phyloP scores from a whole-genome alignment of 2,329 filamentous ascomycete genomes.

The Capronia epimyces region DNA sequence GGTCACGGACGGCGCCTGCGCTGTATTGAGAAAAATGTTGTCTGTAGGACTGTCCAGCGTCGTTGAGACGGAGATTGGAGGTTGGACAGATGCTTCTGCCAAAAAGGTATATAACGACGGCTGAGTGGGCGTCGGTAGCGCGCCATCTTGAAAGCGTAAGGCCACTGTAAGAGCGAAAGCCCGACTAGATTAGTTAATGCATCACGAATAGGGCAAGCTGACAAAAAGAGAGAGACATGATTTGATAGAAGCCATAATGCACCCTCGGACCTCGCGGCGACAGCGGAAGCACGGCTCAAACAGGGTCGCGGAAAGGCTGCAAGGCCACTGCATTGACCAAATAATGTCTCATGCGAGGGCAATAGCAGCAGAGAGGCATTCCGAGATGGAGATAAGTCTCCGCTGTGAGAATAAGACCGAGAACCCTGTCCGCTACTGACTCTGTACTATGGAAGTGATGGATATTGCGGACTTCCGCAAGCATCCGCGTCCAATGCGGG shows the following conservation, averaged over 20 bases:
- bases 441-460: neutral
- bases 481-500: conserved; percentile 9
- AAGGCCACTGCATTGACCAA: conserved; percentile 15
- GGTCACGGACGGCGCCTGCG: conserved; percentile 4
- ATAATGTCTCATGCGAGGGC: conserved; percentile 10
- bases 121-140: conserved; percentile 17
- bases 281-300: conserved; percentile 5
- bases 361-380: neutral
- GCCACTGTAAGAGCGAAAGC: conserved; percentile 28
- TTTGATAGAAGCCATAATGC: conserved; percentile 11
- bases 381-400: neutral
- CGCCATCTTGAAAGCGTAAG: conserved; percentile 21
- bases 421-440: neutral
- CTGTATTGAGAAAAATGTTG: neutral
- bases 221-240: conserved; percentile 14
- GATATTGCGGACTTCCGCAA: conserved; percentile 15
- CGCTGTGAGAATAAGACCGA: neutral
- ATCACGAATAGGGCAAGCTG: conserved; percentile 13
- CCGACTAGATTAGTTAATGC: conserved; percentile 22
- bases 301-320: conserved; percentile 12
- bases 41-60: conserved; percentile 9
- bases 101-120: conserved; percentile 18
- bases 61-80: conserved; percentile 4
- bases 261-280: conserved; percentile 17
- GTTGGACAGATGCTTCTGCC: conserved; percentile 7